Base-by-base conservation (phyloP, 768 basidiomycete genomes). In the Tricholoma saponaceum region DNA sequence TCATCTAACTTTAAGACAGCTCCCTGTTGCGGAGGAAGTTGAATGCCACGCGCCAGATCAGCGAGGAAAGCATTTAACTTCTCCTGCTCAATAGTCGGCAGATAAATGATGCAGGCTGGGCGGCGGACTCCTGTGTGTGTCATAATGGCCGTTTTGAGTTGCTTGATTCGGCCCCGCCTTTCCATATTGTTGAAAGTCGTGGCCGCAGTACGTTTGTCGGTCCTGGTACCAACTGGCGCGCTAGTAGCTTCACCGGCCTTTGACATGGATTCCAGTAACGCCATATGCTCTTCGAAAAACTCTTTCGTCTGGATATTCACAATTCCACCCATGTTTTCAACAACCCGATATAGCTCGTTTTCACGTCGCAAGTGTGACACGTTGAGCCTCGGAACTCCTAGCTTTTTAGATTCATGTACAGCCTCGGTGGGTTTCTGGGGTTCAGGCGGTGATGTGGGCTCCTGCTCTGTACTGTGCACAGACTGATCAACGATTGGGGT, bases 341-440 rank as follows among this genome's bases (percentile, higher is more conserved):
- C 70, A 20, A 90, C 79, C 28, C 81, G 83, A 55, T 85, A 66
- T 50, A 94, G 69, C 69, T 95, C 92, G 59, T 89, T 90, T 73
- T 94, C 90, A 20, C 92, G 83, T 3, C 90, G 83, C 41, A 91
- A 74, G 57, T 87, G 80, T 14, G 92, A 90, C 23, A 94, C 82
- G 61, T 93, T 95, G 50, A 83, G 75, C 60, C 79, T 81, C 72
- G 60, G 33, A 7, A 51, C 59, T 22, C 62, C 47, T 4, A 26
- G n/a, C 35, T 60, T 22, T 23, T 49, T 51, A 4, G 30, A 16
- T 51, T 46, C 57, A 14, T 30, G 50, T 5, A 52, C 58, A 26
- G 47, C 22, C n/a, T 50, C 55, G 22, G 55, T 46, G 6, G 23
- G 22, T 20, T 58, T 56, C 4, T 39, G 4, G 20, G 32, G 4